Percentiles rank a stretch among this genome's conserved stretches.
Conservation (phyloP, 495 filamentous ascomycete species). For the Penicillium manginii region DNA sequence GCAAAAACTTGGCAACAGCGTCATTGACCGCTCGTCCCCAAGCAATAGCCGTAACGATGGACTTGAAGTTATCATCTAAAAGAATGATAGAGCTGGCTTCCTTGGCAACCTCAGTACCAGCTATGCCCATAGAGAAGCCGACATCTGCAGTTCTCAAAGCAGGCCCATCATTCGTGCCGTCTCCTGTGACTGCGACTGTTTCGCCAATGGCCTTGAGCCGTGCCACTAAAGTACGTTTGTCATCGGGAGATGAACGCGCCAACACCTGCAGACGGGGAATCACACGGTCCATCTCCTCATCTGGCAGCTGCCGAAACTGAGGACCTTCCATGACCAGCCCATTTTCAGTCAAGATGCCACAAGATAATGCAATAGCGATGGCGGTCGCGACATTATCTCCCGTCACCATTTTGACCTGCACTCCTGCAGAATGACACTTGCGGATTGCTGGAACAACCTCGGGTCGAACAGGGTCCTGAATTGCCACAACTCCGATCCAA, state of each 20-base stretch:
- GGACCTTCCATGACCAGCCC: constrained; percentile 84
- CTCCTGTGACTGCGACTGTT: constrained; percentile 83
- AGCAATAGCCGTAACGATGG: constrained; percentile 85
- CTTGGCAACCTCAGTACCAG: constrained; percentile 91
- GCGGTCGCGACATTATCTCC: constrained; percentile 83
- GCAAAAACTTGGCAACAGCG: constrained; percentile 86
- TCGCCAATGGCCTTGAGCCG: constrained; percentile 74
- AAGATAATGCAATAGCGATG: constrained; percentile 78
- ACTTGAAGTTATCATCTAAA: constrained; percentile 88
- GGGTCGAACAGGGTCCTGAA: constrained; percentile 70
- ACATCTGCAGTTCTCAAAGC: constrained; percentile 85
- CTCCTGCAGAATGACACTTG: constrained; percentile 75
- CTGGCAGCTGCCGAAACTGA: constrained; percentile 76
- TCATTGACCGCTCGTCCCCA: constrained; percentile 95
- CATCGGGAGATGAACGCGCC: constrained; percentile 84
- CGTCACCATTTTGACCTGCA: constrained; percentile 88
- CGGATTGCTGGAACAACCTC: constrained; percentile 77
- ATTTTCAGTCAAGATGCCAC: constrained; percentile 76
- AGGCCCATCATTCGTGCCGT: constrained; percentile 89
- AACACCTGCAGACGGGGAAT: constrained; percentile 81
- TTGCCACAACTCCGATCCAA: constrained; percentile 65
- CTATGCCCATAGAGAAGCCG: constrained; percentile 94
- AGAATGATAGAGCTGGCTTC: constrained; percentile 91
- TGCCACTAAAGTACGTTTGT: constrained; percentile 80
- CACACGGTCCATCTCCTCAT: constrained; percentile 68